Evolutionary conservation across 805 yeast genomes (phyloP).

Genomic region (Zygoascus ofunaensis): DNA sequence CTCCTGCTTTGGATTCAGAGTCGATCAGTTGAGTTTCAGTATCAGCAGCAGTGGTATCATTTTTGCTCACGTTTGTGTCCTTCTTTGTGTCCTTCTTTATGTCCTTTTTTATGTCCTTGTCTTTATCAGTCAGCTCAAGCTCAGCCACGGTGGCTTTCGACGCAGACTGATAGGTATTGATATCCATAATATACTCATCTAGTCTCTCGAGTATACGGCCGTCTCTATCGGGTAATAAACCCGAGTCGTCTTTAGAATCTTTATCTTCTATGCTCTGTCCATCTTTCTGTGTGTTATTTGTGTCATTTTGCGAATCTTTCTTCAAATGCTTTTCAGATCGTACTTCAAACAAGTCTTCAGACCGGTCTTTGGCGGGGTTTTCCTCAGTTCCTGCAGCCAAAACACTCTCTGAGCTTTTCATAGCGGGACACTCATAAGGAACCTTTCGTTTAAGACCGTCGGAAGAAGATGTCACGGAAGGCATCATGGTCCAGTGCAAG

Average conservation of each 20-base stretch:
- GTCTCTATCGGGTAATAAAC: neutral
- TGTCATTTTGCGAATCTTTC: neutral
- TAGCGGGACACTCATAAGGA: too few species aligned
- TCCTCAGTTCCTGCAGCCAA: too few species aligned
- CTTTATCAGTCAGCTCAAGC: neutral
- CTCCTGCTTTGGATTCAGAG: neutral
- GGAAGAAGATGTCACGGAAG: neutral
- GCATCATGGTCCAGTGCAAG: too few species aligned
- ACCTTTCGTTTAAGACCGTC: neutral
- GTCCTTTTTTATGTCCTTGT: neutral
- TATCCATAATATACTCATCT: slow-evolving; percentile 4
- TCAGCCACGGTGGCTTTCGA: too few species aligned
- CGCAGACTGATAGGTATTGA: slow-evolving; percentile 1
- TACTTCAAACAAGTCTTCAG: too few species aligned
- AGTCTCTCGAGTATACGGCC: slow-evolving; percentile 1
- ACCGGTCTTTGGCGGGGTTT: too few species aligned
- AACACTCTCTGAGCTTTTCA: too few species aligned
- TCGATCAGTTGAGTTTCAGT: neutral
- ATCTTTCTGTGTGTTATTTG: too few species aligned
- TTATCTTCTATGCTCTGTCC: too few species aligned
- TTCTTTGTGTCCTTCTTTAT: neutral
- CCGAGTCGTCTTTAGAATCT: too few species aligned
- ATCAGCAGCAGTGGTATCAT: neutral
- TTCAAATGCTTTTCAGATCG: neutral
- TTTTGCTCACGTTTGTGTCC: too few species aligned